Base-by-base conservation (phyloP, 2,329 filamentous ascomycete species). In the Penicillium sp. region DNA sequence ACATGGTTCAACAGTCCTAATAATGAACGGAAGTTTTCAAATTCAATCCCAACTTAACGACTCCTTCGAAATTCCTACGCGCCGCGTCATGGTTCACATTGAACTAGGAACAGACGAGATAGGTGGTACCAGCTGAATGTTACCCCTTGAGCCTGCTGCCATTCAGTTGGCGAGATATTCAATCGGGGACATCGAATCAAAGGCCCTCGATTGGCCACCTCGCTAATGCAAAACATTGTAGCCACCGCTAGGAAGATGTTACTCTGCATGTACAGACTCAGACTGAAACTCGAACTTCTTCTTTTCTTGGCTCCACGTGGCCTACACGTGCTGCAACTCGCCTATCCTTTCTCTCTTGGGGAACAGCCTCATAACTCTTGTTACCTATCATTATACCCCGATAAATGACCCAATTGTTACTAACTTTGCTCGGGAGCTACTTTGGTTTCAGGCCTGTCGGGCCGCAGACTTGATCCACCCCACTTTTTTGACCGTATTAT, bases 241-340 rank as follows among this genome's bases (percentile, higher is more conserved):
- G 22, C 55, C 57, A 19, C 44, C 19, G 47, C 53, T 41, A 24
- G 33, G 37, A 33, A 19, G 35, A 56, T 52, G 35, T 48, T 49
- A 47, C 51, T 31, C 39, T 46, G 43, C 53, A 29, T 43, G 53
- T 56, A 57, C 53, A 55, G 52, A 39, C 37, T 53, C 33, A 54
- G 45, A 22, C 41, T 55, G 59, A 60, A 56, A 56, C 31, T 37
- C 21, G 31, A 22, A 31, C 21, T 37, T 33, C n/a, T 29, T 46
- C 16, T 47, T 19, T 29, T 47, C 33, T 47, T 29, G 45, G 45
- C 53, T 41, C 63, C 64, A 66, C 64, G 64, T 66, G 64, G 61
- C 48, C 57, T 50, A 64, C 61, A 63, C 63, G 58, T 66, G 63
- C 58, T 58, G 54, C 53, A 60, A 41, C 44, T 65, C 64, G 64